These are phyloP conservation scores for Brassica hybrid DNA, from an alignment of 441 rosid genomes.

Conservation along the genomic window DNA sequence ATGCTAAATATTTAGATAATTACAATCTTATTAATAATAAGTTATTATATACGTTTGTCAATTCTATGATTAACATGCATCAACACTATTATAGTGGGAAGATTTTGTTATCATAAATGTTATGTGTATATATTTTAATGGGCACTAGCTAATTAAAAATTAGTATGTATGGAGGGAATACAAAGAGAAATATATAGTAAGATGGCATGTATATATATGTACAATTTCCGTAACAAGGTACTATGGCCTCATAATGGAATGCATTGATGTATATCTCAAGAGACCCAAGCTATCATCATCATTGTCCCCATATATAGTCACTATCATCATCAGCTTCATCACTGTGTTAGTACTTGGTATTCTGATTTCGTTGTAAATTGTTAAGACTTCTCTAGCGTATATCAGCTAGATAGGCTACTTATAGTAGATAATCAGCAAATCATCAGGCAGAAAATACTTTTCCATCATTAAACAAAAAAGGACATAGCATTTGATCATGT, in stretches of 20 bases:
- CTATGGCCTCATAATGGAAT: constrained; percentile 12
- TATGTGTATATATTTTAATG: not conserved
- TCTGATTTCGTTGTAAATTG: not conserved
- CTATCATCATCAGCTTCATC: constrained; percentile 3
- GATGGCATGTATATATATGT: not conserved
- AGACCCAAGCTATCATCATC: constrained; percentile 23
- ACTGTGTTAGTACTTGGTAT: constrained; percentile 16
- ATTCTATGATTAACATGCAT: not conserved
- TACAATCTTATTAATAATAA: not conserved
- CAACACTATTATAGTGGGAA: constrained; percentile 2
- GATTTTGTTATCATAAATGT: not conserved
- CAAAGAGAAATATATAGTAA: constrained; percentile 6
- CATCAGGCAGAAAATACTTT: not conserved
- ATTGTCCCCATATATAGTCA: constrained; percentile 1
- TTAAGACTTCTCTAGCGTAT: not conserved
- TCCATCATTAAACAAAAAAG: not conserved
- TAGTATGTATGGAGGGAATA: not conserved
- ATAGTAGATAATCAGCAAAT: not conserved
- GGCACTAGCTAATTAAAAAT: not conserved
- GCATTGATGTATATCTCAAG: constrained; percentile 36
- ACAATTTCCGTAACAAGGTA: too few relatives aligned
- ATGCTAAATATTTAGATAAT: not conserved
- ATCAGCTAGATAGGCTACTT: not conserved
- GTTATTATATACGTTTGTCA: not conserved
- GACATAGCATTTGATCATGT: not conserved